Evolutionary conservation across 2,329 filamentous ascomycete species (phyloP), one percentile per base, ranked within the genome.

Genomic region (Chalara sp.): DNA sequence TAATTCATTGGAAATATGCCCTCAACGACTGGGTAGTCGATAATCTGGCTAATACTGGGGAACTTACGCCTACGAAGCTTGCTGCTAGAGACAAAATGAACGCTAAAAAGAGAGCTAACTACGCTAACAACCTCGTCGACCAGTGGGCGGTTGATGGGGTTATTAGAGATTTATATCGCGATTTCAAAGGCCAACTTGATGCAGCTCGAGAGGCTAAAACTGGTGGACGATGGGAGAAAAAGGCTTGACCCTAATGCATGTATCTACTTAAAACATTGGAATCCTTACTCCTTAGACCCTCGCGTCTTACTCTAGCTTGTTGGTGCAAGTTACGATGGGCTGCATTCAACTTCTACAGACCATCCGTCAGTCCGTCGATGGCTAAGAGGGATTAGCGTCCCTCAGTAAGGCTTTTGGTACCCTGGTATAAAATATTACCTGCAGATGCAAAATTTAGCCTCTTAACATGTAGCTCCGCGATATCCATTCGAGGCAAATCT

Each of bases 1-100:
- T 92, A 4, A 76, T 81, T 5, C 88, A 93, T 67, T 91, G 88
- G 88, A 84, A 84, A 51, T 80, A 79, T 53, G 79, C 83, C 44
- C 78, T 92, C n/a, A 84, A 87, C 61, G 76, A 84, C 56, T 87
- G 79, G 76, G 83, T 91, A 0, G 73, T 85, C 29, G 74, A 76
- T 31, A 80, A 78, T 48, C 77, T 93, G 0, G 67, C 74, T 29
- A 66, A 66, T 1, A 73, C 83, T 52, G 81, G 80, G 0, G 76
- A 84, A 56, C 72, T 85, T 55, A 71, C 70, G 0, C 68, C 80
- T 1, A 68, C 76, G 8, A 76, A 81, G 60, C 70, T 89, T 32
- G 70, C 81, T 1, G 72, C 81, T 63, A 73, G 85, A 6, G 81
- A 83, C 51, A 73, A 71, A 50, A 78, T 81, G 78, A 83, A 75